These are phyloP conservation scores for Nosema muscidifuracis DNA, from an alignment of 371 early-diverging fungal genomes.

Conservation along the genomic window DNA sequence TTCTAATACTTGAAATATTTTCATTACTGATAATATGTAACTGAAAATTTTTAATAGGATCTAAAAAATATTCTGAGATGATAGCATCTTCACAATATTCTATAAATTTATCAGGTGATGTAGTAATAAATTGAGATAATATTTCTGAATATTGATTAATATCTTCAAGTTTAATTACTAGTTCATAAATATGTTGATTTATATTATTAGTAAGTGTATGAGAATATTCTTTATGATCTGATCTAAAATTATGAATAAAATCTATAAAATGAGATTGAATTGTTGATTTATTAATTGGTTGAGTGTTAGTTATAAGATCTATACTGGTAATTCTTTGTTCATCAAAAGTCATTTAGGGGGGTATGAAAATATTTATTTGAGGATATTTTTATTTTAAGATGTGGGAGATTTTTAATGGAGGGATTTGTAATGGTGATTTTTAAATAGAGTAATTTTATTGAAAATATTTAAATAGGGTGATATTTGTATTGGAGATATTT, in stretches of 20 bases:
- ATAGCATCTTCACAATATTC: slow-evolving; percentile 41
- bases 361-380: background rate
- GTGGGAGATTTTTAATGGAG: no score
- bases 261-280: slow-evolving; percentile 29
- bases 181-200: slow-evolving; percentile 15
- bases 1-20: slow-evolving; percentile 48
- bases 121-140: slow-evolving; percentile 21
- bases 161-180: slow-evolving; percentile 50
- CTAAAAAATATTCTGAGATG: background rate
- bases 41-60: slow-evolving; percentile 35
- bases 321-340: slow-evolving; percentile 43
- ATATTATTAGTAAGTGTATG: slow-evolving; percentile 35
- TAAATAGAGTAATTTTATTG: no score
- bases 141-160: slow-evolving; percentile 25
- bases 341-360: slow-evolving; percentile 44
- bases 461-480: no score
- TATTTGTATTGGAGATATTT: no score
- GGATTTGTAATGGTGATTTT: no score
- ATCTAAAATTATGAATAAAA: slow-evolving; percentile 46
- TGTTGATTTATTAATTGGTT: slow-evolving; percentile 31
- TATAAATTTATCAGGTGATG: slow-evolving; percentile 31
- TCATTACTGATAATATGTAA: slow-evolving; percentile 31
- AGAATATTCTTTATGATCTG: slow-evolving; percentile 33
- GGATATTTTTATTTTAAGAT: no score
- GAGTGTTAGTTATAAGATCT: slow-evolving; percentile 53